These are phyloP conservation scores for Amanita exitialis DNA, from an alignment of 768 basidiomycete species.

Conservation along the genomic window DNA sequence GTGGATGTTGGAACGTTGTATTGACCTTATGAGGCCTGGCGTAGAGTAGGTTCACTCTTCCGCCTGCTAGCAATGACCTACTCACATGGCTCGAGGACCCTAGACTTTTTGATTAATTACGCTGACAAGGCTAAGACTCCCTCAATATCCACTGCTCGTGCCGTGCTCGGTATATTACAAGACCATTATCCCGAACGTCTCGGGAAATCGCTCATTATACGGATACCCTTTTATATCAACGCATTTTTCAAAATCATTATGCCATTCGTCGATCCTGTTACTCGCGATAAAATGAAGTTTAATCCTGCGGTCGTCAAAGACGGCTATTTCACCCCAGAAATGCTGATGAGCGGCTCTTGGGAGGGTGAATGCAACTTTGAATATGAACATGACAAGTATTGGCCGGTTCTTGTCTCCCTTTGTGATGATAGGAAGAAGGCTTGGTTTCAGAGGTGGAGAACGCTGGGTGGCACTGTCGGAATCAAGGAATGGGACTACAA, in stretches of 20 bases:
- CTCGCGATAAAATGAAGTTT: slow-evolving; percentile 65
- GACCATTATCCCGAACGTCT: slow-evolving; percentile 85
- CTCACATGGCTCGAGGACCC: slow-evolving; percentile 30
- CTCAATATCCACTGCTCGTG: slow-evolving; percentile 28
- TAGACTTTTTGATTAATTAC: slow-evolving; percentile 70
- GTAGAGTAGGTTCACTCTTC: slow-evolving; percentile 50
- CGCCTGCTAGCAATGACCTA: background rate
- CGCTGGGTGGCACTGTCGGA: slow-evolving; percentile 60
- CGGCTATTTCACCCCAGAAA: slow-evolving; percentile 56
- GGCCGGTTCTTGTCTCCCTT: slow-evolving; percentile 51
- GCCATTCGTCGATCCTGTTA: slow-evolving; percentile 80
- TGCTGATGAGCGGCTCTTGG: slow-evolving; percentile 66
- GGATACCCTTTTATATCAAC: slow-evolving; percentile 72
- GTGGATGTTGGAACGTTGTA: slow-evolving; percentile 67
- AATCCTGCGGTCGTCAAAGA: slow-evolving; percentile 61
- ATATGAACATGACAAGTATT: slow-evolving; percentile 70
- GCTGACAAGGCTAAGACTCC: slow-evolving; percentile 60
- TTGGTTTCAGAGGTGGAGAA: slow-evolving; percentile 55
- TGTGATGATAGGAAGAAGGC: slow-evolving; percentile 37
- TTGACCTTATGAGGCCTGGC: slow-evolving; percentile 73
- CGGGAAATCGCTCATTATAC: slow-evolving; percentile 61
- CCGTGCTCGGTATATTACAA: slow-evolving; percentile 59
- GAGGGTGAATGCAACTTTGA: slow-evolving; percentile 56
- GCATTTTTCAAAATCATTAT: slow-evolving; percentile 70
- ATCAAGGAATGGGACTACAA: slow-evolving; percentile 78